Conservation (phyloP, 805 yeast species). For the Spencermartinsiella europaea region DNA sequence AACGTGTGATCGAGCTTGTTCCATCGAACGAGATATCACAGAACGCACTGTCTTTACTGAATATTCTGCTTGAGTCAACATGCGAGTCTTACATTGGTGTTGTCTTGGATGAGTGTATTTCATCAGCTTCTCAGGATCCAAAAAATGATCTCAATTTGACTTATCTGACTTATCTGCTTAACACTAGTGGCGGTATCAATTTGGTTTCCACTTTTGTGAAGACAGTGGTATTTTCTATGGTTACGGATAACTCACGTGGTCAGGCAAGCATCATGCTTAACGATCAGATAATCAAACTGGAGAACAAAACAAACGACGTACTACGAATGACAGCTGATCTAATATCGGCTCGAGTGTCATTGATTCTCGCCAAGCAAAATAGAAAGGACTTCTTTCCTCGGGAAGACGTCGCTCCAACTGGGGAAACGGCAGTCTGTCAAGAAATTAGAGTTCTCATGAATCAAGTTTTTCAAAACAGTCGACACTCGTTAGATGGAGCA, state of each 20-base stretch:
- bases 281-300: slow-evolving; percentile 53
- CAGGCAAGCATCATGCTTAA: slow-evolving; percentile 62
- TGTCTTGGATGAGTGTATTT: slow-evolving; percentile 61
- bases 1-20: slow-evolving; percentile 68
- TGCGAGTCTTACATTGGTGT: slow-evolving; percentile 71
- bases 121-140: slow-evolving; percentile 32
- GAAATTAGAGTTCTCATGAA: slow-evolving; percentile 51
- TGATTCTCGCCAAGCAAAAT: slow-evolving; percentile 59
- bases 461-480: slow-evolving; percentile 38
- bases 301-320: slow-evolving; percentile 59
- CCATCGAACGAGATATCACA: slow-evolving; percentile 51
- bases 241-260: slow-evolving; percentile 51
- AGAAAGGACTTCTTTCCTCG: slow-evolving; percentile 60
- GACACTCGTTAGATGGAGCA: slow-evolving; percentile 36
- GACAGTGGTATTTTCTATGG: slow-evolving; percentile 69
- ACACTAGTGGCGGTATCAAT: slow-evolving; percentile 55
- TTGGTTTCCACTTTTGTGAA: slow-evolving; percentile 68
- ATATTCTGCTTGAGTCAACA: slow-evolving; percentile 59
- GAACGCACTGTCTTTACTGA: slow-evolving; percentile 60
- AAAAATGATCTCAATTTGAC: slow-evolving; percentile 38
- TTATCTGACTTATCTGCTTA: slow-evolving; percentile 46
- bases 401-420: slow-evolving; percentile 23
- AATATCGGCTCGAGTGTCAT: slow-evolving; percentile 45
- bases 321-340: slow-evolving; percentile 53
- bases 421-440: slow-evolving; percentile 68